Base-by-base conservation (phyloP, 805 yeast genomes). In the Kodamaea hsintzibuensis region DNA sequence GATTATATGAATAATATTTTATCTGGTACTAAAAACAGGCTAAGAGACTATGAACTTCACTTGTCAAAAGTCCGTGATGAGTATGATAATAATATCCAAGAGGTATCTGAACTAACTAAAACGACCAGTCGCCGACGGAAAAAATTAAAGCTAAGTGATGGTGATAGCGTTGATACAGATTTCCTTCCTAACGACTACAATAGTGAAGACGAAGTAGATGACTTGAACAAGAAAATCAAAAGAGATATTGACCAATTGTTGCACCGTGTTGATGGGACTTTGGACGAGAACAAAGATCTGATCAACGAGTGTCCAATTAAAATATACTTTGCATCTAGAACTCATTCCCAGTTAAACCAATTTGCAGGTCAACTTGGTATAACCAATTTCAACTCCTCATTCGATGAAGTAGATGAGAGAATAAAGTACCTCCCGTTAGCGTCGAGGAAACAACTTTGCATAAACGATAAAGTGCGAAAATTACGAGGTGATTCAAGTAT, bases 311-410 rank as follows among this genome's bases (percentile, higher is more conserved):
- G 73, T 40, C 74, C 82, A 0, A 55, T 56, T 3, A 61, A 84
- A 59, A 82, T 92, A 1, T 82, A 71, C 60, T 91, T 85, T 64
- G 79, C 96, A 0, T 90, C 97, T 1, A 75, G 98, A 68, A 92
- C 98, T 0, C 98, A 92, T 63, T 89, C 97, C 0, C 98, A 92
- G 65, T 72, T 92, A 45, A 76, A 77, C 38, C 98, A 92, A 64
- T 89, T 92, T 63, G 82, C 91, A 0, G 80, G 82, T 13, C 97
- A 93, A 60, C 69, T 92, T 39, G 65, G 75, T 44, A 62, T 87
- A 19, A 83, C 96, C 0, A 57, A 70, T 0, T 86, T 90, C 53
- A 86, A 88, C 1, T 80, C 96, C 0, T 81, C 91, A 0, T 73
- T 84, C 52, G 70, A 61, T 13, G 73, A 67, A 1, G 42, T 70